These are phyloP conservation scores for Colletotrichum somersetense DNA, from an alignment of 2,329 filamentous ascomycete species.

Conservation along the genomic window DNA sequence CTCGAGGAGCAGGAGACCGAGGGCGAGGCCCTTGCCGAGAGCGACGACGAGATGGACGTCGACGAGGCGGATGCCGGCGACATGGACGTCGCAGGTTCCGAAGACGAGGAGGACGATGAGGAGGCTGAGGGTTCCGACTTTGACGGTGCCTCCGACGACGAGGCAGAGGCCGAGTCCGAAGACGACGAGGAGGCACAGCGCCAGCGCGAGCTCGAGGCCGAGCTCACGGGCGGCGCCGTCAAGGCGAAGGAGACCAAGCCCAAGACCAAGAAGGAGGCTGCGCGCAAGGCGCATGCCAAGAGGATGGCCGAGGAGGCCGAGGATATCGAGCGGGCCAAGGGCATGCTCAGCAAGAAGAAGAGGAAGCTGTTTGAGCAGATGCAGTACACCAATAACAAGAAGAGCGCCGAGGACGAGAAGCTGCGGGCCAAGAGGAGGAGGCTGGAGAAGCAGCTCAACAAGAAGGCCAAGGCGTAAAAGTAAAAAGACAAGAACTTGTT, in stretches of 20 bases:
- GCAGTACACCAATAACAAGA: conserved; percentile 94
- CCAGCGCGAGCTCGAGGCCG: conserved; percentile 92
- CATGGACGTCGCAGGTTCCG: conserved; percentile 64
- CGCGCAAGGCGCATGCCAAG: conserved; percentile 76
- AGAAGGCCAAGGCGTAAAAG: conserved; percentile 47
- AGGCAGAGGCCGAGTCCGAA: conserved; percentile 54
- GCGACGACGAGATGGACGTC: conserved; percentile 62
- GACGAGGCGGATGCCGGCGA: conserved; percentile 61
- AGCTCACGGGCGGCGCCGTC: conserved; percentile 78
- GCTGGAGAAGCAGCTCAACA: conserved; percentile 76
- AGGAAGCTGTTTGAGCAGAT: conserved; percentile 98
- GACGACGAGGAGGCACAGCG: conserved; percentile 78
- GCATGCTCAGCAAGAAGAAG: conserved; percentile 99
- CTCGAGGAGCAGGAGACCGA: conserved; percentile 91
- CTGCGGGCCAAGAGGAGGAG: conserved; percentile 90
- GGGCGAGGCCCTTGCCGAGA: conserved; percentile 82
- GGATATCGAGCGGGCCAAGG: conserved; percentile 92
- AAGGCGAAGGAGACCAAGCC: conserved; percentile 64
- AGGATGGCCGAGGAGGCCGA: conserved; percentile 83
- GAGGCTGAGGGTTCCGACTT: conserved; percentile 59
- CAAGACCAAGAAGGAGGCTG: conserved; percentile 77
- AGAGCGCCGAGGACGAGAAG: conserved; percentile 89
- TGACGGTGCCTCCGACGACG: conserved; percentile 62
- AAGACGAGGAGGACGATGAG: conserved; percentile 62
- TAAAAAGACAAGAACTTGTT: conserved; percentile 16